phyloP scores from a whole-genome alignment of 768 basidiomycete genomes.

The Multifurca ochricompacta region DNA sequence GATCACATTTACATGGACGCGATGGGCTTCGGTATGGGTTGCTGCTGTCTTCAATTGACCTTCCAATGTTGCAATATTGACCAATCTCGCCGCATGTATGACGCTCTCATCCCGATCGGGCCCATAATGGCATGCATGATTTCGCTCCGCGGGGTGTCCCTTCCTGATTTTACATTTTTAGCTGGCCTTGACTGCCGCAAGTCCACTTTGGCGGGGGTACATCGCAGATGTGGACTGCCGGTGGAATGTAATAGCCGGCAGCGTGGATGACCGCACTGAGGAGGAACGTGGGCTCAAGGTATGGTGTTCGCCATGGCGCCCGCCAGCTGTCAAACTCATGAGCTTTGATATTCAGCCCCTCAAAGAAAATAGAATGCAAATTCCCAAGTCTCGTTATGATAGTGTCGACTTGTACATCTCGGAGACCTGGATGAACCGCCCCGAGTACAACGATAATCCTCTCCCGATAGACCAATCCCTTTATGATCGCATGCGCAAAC shows the following conservation, averaged over 20 bases:
- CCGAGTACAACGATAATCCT: slow-evolving; percentile 88
- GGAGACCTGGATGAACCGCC: slow-evolving; percentile 74
- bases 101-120: slow-evolving; percentile 90
- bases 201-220: slow-evolving; percentile 91
- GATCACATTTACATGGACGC: slow-evolving; percentile 98
- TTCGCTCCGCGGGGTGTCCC: neutral
- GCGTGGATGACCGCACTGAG: slow-evolving; percentile 92
- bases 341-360: slow-evolving; percentile 49
- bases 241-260: slow-evolving; percentile 99
- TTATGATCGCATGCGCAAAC: slow-evolving; percentile 59
- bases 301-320: slow-evolving; percentile 8
- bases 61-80: slow-evolving; percentile 94
- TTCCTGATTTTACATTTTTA: slow-evolving; percentile 27
- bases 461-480: slow-evolving; percentile 73
- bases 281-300: slow-evolving; percentile 91
- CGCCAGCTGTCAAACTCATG: slow-evolving; percentile 6
- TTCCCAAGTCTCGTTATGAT: slow-evolving; percentile 97
- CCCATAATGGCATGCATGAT: slow-evolving; percentile 76
- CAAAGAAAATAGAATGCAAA: slow-evolving; percentile 60
- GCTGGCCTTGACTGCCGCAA: slow-evolving; percentile 91
- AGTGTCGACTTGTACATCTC: slow-evolving; percentile 94
- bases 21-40: slow-evolving; percentile 99
- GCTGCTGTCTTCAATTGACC: slow-evolving; percentile 94
- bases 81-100: slow-evolving; percentile 90
- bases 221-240: slow-evolving; percentile 96